These are phyloP conservation scores for Podila verticillata DNA, from an alignment of 192 early-diverging fungal species.

Conservation along the genomic window DNA sequence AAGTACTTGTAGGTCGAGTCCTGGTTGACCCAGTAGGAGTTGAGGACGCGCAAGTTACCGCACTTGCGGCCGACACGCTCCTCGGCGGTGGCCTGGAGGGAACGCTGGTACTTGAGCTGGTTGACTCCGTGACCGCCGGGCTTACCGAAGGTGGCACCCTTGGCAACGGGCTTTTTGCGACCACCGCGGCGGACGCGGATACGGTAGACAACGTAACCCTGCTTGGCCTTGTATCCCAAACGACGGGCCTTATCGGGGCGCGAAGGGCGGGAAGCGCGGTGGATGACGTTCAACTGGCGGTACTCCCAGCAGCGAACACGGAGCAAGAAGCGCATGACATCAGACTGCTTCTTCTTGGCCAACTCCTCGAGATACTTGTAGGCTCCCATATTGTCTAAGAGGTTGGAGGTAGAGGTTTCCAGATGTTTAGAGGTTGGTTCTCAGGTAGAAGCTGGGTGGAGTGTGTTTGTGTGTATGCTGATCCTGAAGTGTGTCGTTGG, in stretches of 20 bases:
- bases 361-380: constrained; percentile 93
- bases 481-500: too few species aligned
- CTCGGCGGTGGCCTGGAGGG: constrained; percentile 93
- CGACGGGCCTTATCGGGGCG: constrained; percentile 99
- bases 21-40: constrained; percentile 99
- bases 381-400: constrained; percentile 58
- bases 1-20: constrained; percentile 99
- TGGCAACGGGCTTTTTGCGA: constrained; percentile 96
- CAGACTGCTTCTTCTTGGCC: constrained; percentile 99
- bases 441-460: too few species aligned
- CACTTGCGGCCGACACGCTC: constrained; percentile 98
- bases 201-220: constrained; percentile 99
- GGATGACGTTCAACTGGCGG: constrained; percentile 98
- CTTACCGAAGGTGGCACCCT: constrained; percentile 99
- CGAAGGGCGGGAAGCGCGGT: constrained; percentile 97
- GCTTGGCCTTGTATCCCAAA: constrained; percentile 99
- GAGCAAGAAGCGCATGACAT: constrained; percentile 98
- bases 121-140: constrained; percentile 97
- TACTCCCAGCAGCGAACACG: constrained; percentile 98
- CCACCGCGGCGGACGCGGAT: constrained; percentile 98
- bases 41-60: constrained; percentile 97
- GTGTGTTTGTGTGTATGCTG: too few species aligned
- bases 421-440: background rate
- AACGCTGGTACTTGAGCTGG: constrained; percentile 99
- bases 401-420: background rate